Conservation (phyloP, 106 monocot species). For the Ottelia alismoides region DNA sequence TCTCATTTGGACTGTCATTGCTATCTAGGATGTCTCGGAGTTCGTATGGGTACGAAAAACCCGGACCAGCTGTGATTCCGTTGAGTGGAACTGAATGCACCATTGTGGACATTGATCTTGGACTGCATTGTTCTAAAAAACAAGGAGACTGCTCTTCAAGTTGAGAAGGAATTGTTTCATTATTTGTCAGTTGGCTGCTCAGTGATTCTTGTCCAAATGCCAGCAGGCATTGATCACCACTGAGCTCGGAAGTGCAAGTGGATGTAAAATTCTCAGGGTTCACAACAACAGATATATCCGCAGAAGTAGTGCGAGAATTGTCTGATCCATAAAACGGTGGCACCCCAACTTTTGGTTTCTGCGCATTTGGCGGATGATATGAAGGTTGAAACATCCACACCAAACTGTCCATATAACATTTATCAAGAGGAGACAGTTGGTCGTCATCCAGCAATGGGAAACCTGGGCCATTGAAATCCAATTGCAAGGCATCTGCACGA, state of each 20-base stretch:
- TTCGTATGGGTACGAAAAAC: constrained; percentile 26
- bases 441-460: no score
- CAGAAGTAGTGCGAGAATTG: constrained; percentile 19
- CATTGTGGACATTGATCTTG: no score
- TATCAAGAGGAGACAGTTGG: no score
- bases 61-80: constrained; percentile 15
- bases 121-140: constrained; percentile 3
- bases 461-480: no score
- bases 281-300: constrained; percentile 37
- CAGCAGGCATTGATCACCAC: constrained; percentile 13
- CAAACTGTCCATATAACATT: no score
- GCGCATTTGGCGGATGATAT: not conserved
- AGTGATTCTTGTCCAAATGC: constrained; percentile 29
- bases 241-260: constrained; percentile 15
- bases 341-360: not conserved
- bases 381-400: constrained; percentile 3
- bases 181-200: not conserved
- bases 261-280: constrained; percentile 16
- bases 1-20: constrained; percentile 11
- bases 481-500: no score
- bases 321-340: constrained; percentile 18
- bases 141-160: constrained; percentile 1
- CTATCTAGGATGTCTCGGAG: constrained; percentile 28
- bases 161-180: not conserved
- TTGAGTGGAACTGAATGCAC: no score